These are phyloP conservation scores for Microbotryum intermedium DNA, from an alignment of 1,284 basidiomycete species.

Conservation along the genomic window DNA sequence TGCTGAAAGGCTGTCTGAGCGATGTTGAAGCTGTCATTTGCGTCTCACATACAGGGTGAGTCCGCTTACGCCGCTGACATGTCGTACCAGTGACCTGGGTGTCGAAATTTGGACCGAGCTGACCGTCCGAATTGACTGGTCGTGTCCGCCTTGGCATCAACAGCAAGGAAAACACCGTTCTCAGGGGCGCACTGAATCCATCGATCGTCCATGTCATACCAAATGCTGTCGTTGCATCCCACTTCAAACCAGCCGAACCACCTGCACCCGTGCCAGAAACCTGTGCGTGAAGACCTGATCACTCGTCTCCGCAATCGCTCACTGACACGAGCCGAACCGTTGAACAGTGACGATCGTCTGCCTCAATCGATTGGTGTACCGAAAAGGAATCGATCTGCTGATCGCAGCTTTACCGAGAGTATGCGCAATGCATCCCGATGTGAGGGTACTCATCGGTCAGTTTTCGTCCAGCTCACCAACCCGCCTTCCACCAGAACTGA, in stretches of 20 bases:
- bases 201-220: constrained; percentile 80
- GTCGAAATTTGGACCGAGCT: constrained; percentile 1
- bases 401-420: constrained; percentile 85
- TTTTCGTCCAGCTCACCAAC: not conserved
- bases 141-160: constrained; percentile 32
- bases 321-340: not conserved
- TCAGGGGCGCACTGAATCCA: constrained; percentile 69
- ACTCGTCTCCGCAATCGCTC: not conserved
- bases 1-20: constrained; percentile 72
- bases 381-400: constrained; percentile 93
- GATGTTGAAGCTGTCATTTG: constrained; percentile 92
- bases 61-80: constrained; percentile 5
- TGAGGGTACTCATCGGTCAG: constrained; percentile 79
- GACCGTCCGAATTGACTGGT: constrained; percentile 43
- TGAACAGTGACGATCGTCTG: constrained; percentile 79
- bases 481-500: not conserved
- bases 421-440: constrained; percentile 70
- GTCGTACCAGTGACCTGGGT: not conserved
- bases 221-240: constrained; percentile 80
- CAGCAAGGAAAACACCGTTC: constrained; percentile 75
- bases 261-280: constrained; percentile 44
- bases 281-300: not conserved
- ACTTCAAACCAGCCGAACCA: constrained; percentile 60
- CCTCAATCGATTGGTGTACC: constrained; percentile 87
- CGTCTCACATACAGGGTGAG: constrained; percentile 91